A percentile compares a stretch with the other conserved stretches of the same genome.
Conservation (phyloP, 257 asterid genomes). For the Paulownia fortunei region DNA sequence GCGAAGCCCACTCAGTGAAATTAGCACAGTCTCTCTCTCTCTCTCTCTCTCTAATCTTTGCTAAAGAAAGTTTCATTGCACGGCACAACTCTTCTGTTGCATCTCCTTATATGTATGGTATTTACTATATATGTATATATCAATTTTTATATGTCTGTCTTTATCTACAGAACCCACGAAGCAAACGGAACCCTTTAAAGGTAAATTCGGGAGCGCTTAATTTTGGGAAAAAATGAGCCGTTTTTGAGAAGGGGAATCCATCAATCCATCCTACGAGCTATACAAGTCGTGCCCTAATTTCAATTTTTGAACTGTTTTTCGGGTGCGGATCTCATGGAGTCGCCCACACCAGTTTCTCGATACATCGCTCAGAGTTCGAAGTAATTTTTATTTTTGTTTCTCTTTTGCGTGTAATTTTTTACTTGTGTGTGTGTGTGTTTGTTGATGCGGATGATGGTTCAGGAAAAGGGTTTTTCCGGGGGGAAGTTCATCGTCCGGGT, state of each 20-base stretch:
- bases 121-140: neutral
- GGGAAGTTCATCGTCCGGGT: constrained; percentile 58
- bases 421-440: neutral
- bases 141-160: neutral
- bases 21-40: neutral
- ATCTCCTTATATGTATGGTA: neutral
- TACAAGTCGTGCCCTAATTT: constrained; percentile 32
- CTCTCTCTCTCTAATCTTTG: neutral
- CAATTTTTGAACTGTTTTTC: neutral
- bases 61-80: neutral
- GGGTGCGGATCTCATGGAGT: constrained; percentile 61
- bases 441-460: constrained; percentile 35
- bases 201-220: neutral
- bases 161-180: constrained; percentile 21
- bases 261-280: neutral
- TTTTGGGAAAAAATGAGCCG: constrained; percentile 20
- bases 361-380: constrained; percentile 50
- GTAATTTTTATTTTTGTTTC: constrained; percentile 23
- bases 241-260: constrained; percentile 24
- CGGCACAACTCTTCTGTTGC: neutral
- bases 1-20: constrained; percentile 21
- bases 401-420: neutral
- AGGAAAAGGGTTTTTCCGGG: constrained; percentile 72
- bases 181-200: constrained; percentile 16
- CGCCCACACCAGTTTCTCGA: constrained; percentile 59